phyloP scores from a whole-genome alignment of 805 yeast genomes.

The Priceomyces medius region DNA sequence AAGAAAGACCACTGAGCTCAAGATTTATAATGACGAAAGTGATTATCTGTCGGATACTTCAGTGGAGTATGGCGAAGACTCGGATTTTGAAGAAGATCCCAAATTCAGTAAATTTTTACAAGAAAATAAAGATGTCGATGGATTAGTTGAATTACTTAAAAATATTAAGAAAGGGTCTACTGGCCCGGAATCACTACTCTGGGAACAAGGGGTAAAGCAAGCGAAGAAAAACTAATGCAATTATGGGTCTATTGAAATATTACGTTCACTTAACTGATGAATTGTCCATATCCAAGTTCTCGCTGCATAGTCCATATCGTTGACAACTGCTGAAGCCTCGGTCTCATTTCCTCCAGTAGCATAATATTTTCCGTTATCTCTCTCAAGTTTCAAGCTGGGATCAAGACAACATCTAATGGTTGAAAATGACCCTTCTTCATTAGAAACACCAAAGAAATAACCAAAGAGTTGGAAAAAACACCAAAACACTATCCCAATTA shows the following conservation, averaged over 20 bases:
- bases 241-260: constrained; percentile 20
- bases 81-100: constrained; percentile 9
- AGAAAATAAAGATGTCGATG: constrained; percentile 3
- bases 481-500: constrained; percentile 77
- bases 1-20: constrained; percentile 7
- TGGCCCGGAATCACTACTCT: constrained; percentile 9
- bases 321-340: constrained; percentile 58
- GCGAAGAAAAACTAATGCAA: constrained; percentile 2
- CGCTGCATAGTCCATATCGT: constrained; percentile 56
- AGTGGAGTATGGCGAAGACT: constrained; percentile 7
- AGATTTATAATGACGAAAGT: constrained; percentile 16
- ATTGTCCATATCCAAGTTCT: constrained; percentile 81
- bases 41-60: constrained; percentile 17
- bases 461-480: constrained; percentile 68
- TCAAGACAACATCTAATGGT: constrained; percentile 63
- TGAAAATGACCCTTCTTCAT: constrained; percentile 69
- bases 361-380: constrained; percentile 69
- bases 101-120: constrained; percentile 4
- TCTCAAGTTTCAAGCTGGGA: constrained; percentile 44
- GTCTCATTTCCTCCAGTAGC: constrained; percentile 58
- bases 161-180: constrained; percentile 2
- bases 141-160: constrained; percentile 5
- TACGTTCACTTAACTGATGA: constrained; percentile 53
- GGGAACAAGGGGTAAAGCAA: constrained; percentile 8
- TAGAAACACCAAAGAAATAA: constrained; percentile 64